Conservation (phyloP, 495 filamentous ascomycete species). For the Cladorrhinum samala region DNA sequence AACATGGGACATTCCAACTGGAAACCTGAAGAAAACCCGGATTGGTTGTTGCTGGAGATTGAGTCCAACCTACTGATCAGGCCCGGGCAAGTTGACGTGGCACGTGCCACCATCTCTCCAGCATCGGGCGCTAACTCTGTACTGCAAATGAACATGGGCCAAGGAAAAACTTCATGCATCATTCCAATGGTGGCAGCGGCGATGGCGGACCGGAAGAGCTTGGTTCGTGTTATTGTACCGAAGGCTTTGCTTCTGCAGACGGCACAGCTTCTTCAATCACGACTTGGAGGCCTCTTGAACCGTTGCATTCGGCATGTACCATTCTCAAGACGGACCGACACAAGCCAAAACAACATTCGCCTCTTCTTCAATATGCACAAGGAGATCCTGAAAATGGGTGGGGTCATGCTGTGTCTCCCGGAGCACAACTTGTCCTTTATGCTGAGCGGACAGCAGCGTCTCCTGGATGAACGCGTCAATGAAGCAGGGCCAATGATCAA, state of each 20-base stretch:
- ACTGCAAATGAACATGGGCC: slow-evolving; percentile 50
- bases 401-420: slow-evolving; percentile 44
- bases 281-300: slow-evolving; percentile 43
- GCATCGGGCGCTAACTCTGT: slow-evolving; percentile 42
- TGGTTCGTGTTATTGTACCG: slow-evolving; percentile 46
- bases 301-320: slow-evolving; percentile 43
- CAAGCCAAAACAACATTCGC: slow-evolving; percentile 21
- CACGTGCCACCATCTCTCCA: slow-evolving; percentile 45
- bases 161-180: slow-evolving; percentile 48
- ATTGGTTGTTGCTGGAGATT: slow-evolving; percentile 56
- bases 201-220: slow-evolving; percentile 40
- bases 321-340: slow-evolving; percentile 43
- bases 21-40: slow-evolving; percentile 37
- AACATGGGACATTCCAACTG: slow-evolving; percentile 50
- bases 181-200: slow-evolving; percentile 48
- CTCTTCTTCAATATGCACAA: slow-evolving; percentile 34
- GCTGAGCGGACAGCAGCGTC: slow-evolving; percentile 42
- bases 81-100: slow-evolving; percentile 47
- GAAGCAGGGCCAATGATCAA: slow-evolving; percentile 38
- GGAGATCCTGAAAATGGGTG: slow-evolving; percentile 22
- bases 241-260: slow-evolving; percentile 48
- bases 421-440: slow-evolving; percentile 51
- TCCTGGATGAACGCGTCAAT: slow-evolving; percentile 32
- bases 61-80: slow-evolving; percentile 50
- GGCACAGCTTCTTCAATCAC: slow-evolving; percentile 41